phyloP scores from a whole-genome alignment of 192 early-diverging fungal species.

The Mycoemilia scoparia region DNA sequence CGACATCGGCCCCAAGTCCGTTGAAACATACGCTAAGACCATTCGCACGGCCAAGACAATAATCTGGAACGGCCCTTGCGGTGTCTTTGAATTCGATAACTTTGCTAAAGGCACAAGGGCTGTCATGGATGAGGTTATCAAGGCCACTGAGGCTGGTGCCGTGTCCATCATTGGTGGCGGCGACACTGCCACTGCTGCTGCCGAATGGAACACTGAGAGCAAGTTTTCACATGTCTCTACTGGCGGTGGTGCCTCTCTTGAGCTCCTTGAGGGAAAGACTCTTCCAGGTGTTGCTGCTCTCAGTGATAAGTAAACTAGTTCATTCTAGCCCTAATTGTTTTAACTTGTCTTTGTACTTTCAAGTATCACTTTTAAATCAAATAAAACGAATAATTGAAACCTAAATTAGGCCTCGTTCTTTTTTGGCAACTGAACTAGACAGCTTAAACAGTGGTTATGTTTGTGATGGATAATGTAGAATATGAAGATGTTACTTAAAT shows the following conservation, averaged over 20 bases:
- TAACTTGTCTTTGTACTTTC: too few species aligned
- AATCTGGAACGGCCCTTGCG: constrained; percentile 95
- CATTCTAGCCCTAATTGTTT: too few species aligned
- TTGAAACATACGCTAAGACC: constrained; percentile 43
- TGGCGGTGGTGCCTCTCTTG: constrained; percentile 90
- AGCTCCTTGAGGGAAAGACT: constrained; percentile 92
- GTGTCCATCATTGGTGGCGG: constrained; percentile 89
- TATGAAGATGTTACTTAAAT: too few species aligned
- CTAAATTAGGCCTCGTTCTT: too few species aligned
- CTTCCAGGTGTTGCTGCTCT: constrained; percentile 58
- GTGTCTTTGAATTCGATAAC: constrained; percentile 95
- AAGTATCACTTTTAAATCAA: too few species aligned
- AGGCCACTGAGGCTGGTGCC: constrained; percentile 57
- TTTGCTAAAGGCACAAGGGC: constrained; percentile 74
- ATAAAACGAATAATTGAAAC: too few species aligned
- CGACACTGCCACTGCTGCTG: constrained; percentile 93
- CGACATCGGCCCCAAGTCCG: constrained; percentile 72
- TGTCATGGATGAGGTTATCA: constrained; percentile 68
- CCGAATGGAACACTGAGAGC: constrained; percentile 62
- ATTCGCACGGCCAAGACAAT: constrained; percentile 76
- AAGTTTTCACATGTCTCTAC: constrained; percentile 89
- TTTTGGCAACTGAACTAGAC: too few species aligned
- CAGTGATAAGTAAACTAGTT: constrained; percentile 38
- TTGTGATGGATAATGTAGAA: too few species aligned
- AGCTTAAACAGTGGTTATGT: too few species aligned